Evolutionary conservation across 306 rosid genomes (phyloP), one percentile per base, ranked within the genome.

Genomic region (Glycyrrhiza uralensis): DNA sequence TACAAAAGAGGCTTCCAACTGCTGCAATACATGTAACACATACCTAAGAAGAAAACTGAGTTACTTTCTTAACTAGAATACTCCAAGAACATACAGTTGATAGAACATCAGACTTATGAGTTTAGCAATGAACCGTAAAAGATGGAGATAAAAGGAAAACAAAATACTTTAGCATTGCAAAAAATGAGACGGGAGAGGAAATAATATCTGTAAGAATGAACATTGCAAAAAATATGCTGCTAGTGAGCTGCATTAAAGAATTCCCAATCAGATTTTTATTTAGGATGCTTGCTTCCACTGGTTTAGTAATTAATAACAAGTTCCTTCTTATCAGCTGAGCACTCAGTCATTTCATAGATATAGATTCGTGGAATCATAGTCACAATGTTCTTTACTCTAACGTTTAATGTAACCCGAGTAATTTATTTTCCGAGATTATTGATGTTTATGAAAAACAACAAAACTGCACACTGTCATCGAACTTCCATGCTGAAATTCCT

Each of bases 91-190:
- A 10, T 52, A 26, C 22, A 32, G 29, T n/a, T 15, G 17, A 69
- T n/a, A 26, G 47, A 29, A 33, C 28, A 66, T 44, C 67, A 47
- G n/a, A 59, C 46, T 26, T 13, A 12, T 9, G 49, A 63, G 58
- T 32, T 66, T 2, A 28, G 67, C 42, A 41, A 71, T 10, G 12
- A 77, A 38, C 49, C 10, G 12, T 41, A 20, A 20, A 69, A 64
- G 10, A 62, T 14, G 79, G 20, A 55, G 35, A 71, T 64, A 6
- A 42, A 78, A 46, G 68, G 52, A 19, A 52, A 52, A 20, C 35
- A 30, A 20, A 63, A 54, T 1, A 23, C 4, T 33, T 24, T 41
- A 5, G 32, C 23, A 20, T 62, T 20, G 52, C 44, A 33, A 20
- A 33, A 20, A 63, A 54, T 23, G 19, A 36, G 42, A 28, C 50